These are phyloP conservation scores for Aegilops umbellulata DNA, from an alignment of 176 grass and related monocot genomes.

Conservation along the genomic window DNA sequence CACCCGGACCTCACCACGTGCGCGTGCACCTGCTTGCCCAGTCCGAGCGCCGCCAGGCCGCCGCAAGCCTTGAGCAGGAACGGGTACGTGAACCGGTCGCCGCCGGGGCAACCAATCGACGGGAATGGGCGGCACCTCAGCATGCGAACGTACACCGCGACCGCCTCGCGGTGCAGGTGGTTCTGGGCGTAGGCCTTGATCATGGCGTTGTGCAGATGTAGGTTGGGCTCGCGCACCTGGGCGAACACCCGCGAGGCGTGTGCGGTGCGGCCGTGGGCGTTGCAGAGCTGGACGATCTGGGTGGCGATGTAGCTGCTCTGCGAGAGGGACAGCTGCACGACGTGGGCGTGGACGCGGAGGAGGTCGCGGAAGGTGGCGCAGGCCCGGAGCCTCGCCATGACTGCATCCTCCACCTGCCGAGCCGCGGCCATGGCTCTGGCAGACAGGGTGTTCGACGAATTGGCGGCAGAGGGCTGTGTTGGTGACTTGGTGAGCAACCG, in stretches of 20 bases:
- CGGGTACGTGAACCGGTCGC: slow-evolving; percentile 75
- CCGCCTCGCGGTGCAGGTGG: slow-evolving; percentile 33
- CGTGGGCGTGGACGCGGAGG: slow-evolving; percentile 43
- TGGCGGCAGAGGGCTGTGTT: not conserved
- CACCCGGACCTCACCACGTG: slow-evolving; percentile 47
- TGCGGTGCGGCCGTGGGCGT: slow-evolving; percentile 31
- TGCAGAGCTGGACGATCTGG: slow-evolving; percentile 61
- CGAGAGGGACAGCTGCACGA: slow-evolving; percentile 37
- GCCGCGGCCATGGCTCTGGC: slow-evolving; percentile 20
- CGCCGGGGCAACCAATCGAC: slow-evolving; percentile 1
- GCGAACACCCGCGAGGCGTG: slow-evolving; percentile 54
- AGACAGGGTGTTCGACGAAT: slow-evolving; percentile 2
- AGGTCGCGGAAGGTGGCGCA: slow-evolving; percentile 42
- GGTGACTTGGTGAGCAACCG: not conserved
- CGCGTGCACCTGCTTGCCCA: slow-evolving; percentile 50
- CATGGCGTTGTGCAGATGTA: slow-evolving; percentile 58
- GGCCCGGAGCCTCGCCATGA: slow-evolving; percentile 34
- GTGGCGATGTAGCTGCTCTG: slow-evolving; percentile 62
- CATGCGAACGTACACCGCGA: slow-evolving; percentile 46
- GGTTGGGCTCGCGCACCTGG: slow-evolving; percentile 42
- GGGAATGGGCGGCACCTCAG: slow-evolving; percentile 7
- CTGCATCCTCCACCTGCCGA: slow-evolving; percentile 47
- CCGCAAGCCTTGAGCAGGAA: slow-evolving; percentile 64
- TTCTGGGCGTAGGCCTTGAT: slow-evolving; percentile 70
- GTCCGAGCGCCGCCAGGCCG: slow-evolving; percentile 5